A percentile compares a stretch with the other conserved stretches of the same genome.
Conservation (phyloP, 2,329 filamentous ascomycete genomes). For the Aspergillus brasiliensis region DNA sequence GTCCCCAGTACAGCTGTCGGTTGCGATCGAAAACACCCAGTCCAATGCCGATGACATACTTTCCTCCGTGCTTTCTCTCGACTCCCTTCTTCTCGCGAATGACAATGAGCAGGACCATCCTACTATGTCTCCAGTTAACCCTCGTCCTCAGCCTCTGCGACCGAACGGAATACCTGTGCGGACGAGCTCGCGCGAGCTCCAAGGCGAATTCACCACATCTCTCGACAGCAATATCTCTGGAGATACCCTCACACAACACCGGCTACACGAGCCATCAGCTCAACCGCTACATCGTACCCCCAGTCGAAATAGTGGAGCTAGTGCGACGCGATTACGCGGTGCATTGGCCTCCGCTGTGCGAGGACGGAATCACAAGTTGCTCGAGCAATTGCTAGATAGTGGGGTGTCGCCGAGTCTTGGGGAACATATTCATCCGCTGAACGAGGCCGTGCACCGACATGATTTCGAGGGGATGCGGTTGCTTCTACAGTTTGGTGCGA, state of each 20-base stretch:
- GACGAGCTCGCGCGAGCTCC: slow-evolving; percentile 4
- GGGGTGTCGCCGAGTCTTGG: slow-evolving; percentile 57
- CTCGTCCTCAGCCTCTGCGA: background rate
- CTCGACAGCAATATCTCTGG: background rate
- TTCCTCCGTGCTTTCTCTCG: slow-evolving; percentile 32
- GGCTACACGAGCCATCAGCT: background rate
- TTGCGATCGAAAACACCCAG: background rate
- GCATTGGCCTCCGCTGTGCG: slow-evolving; percentile 59
- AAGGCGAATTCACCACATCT: background rate
- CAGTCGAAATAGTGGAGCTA: slow-evolving; percentile 12
- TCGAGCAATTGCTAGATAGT: slow-evolving; percentile 61
- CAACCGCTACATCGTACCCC: slow-evolving; percentile 11
- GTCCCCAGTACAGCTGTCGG: slow-evolving; percentile 21
- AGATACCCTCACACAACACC: background rate
- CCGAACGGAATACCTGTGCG: background rate
- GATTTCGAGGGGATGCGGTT: slow-evolving; percentile 59
- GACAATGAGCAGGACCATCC: background rate
- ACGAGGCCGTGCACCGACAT: slow-evolving; percentile 54
- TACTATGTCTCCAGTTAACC: background rate
- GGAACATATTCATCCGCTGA: slow-evolving; percentile 52
- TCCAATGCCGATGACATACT: slow-evolving; percentile 30
- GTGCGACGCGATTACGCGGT: slow-evolving; percentile 5
- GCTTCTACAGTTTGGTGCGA: slow-evolving; percentile 59
- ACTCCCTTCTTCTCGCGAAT: slow-evolving; percentile 19
- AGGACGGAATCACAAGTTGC: slow-evolving; percentile 58